A percentile compares a stretch with the other conserved stretches of the same genome.
phyloP scores from a whole-genome alignment of 495 filamentous ascomycete species.

The Penicillium salamii region DNA sequence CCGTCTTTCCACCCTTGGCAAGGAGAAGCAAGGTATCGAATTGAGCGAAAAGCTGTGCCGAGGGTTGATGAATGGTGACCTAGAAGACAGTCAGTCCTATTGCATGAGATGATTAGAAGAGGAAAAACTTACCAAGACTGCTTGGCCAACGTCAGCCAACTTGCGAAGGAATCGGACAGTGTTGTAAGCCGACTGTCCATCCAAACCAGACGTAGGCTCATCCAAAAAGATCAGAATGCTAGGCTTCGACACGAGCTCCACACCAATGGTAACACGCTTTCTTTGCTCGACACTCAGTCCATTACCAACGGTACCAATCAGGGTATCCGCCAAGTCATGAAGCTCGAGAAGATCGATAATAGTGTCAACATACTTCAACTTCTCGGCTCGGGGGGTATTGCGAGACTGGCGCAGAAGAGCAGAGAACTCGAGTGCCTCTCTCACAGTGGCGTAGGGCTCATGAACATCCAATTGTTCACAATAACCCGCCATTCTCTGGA shows the following conservation, averaged over 20 bases:
- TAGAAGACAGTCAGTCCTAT: background rate
- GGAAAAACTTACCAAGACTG: conserved; percentile 46
- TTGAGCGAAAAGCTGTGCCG: conserved; percentile 64
- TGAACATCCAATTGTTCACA: conserved; percentile 62
- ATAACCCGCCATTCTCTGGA: conserved; percentile 67
- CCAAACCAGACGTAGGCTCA: conserved; percentile 72
- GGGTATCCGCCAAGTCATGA: conserved; percentile 50
- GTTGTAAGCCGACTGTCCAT: conserved; percentile 61
- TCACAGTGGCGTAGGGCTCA: conserved; percentile 55
- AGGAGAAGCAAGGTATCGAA: conserved; percentile 72
- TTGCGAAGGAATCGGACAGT: conserved; percentile 64
- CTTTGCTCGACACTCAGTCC: conserved; percentile 61
- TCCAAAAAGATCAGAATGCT: conserved; percentile 71
- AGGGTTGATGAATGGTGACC: conserved; percentile 75
- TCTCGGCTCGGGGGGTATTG: conserved; percentile 50
- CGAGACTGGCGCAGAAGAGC: conserved; percentile 56
- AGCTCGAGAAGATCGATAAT: conserved; percentile 59
- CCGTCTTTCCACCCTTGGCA: conserved; percentile 63
- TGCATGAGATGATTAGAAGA: background rate
- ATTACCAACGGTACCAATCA: conserved; percentile 49
- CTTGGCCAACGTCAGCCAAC: conserved; percentile 63
- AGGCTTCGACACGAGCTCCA: conserved; percentile 65
- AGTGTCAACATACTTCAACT: conserved; percentile 56
- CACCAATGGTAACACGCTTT: conserved; percentile 63
- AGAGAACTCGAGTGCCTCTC: conserved; percentile 59